Evolutionary conservation across 2,329 filamentous ascomycete species (phyloP), one percentile per base, ranked within the genome.

Genomic region (Atkinsonella texensis): DNA sequence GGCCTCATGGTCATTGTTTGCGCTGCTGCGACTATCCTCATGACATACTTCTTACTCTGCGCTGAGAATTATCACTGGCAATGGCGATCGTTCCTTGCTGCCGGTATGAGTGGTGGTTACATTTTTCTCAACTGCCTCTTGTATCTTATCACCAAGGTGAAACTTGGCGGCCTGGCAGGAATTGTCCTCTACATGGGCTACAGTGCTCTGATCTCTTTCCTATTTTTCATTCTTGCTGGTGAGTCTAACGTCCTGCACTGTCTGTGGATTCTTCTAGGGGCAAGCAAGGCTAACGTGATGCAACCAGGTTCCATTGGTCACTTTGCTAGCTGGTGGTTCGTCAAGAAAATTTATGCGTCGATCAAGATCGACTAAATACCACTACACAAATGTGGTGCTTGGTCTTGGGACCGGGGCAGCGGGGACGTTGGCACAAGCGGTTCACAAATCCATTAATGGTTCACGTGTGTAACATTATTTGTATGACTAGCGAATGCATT

Each of bases 1-100:
- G 90, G 87, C 11, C 79, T 98, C 48, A 96, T 98, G 89, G 89
- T 97, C 60, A 86, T 95, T 60, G 97, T 93, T 1, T 89, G 86
- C 53, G 91, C 91, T 0, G 85, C 90, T 1, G 91, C 94, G 41
- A 97, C 93, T 1, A 84, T 97, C 9, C 74, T 98, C 17, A 84
- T 97, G 77, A 87, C 96, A 0, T 98, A 98, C 70, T 97, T 97
- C 74, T 67, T 98, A 59, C 81, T 98, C 13, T 97, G 91, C 65
- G 84, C 88, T 0, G 93, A 98, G 71, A 93, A 98, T 70, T 98
- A 98, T 70, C 87, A 95, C 67, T 98, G 93, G 93, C 93, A 97
- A 62, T 98, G 93, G 93, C 82, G 93, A 49, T 84, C 89, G 6
- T 98, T 98, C 73, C 78, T 89, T 54, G 91, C 89, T 2, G 89